Evolutionary conservation across 1,139 yeast genomes (phyloP), one percentile per base, ranked within the genome.

Genomic region (Wickerhamiella pararugosa): DNA sequence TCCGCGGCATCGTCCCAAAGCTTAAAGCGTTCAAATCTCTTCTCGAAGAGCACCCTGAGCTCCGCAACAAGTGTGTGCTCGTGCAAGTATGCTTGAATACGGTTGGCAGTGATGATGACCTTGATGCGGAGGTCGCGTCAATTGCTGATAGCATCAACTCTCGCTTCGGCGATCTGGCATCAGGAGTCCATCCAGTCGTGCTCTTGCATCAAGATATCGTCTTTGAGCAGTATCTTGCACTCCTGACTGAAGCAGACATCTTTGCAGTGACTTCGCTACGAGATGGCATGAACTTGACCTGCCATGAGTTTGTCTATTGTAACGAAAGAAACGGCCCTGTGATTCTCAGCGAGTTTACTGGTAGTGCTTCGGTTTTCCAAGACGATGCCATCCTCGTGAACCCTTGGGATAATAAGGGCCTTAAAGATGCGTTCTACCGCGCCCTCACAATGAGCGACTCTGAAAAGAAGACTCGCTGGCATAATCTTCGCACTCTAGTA

Each of bases 211-310:
- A 84, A 57, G 96, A 87, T 53, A 75, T 90, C 47, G 87, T 77
- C 30, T 90, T 83, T 57, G 79, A 78, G 44, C 97, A 90, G 60
- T 90, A 90, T 56, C 62, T 90, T 51, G 97, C 95, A 0, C 64
- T 90, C 44, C 72, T 82, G 43, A 67, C 78, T 37, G 96, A 86
- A 57, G 95, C 97, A 0, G 93, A 82, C 51, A 69, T 75, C 2
- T 90, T 90, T 58, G 76, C 82, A 31, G 95, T 90, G 2, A 77
- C 93, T 4, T 80, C 95, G 1, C 73, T 90, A 70, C 76, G 98
- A 57, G 99, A 92, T 60, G 98, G 98, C 15, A 81, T 90, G 82
- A 90, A 90, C 55, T 67, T 90, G 56, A 86, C 98, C 0, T 86
- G 96, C 54, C 98, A 92, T 56, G 98, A 90, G 59, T 92, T 80